Evolutionary conservation across 768 basidiomycete species (phyloP), one percentile per base, ranked within the genome.

Genomic region (Fistulinella prunicolor): DNA sequence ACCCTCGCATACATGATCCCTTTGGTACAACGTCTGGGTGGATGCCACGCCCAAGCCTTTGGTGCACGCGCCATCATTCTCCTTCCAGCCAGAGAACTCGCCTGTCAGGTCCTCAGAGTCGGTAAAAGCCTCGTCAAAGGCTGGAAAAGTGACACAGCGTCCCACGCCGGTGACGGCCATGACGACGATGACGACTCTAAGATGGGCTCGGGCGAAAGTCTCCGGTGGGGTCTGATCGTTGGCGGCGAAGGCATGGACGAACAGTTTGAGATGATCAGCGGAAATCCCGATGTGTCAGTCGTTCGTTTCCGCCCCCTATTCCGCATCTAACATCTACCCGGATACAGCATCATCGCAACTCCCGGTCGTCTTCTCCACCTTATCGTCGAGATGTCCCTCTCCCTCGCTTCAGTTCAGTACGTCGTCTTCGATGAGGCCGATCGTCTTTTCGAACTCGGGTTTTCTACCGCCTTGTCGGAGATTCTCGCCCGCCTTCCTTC

Each of bases 361-460:
- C 96, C 96, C 16, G 96, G 96, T 50, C 93, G 96, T 54, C 75
- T 99, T 28, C 81, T 99, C n/a, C 96, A 99, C 70, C 78, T 99
- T 20, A 78, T 89, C 43, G 89, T 98, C 42, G 96, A 99, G 71
- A 98, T 98, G 95, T 89, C 88, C 53, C 72, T 96, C 41, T 92
- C 95, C 62, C 74, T 99, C 22, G 82, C 86, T 42, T 85, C 88
- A 0, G 75, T 94, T 6, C 84, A 94, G 69, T 92, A 89, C 50
- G 82, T 94, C 51, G 89, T 98, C 20, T 97, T 97, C 59, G 96
- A 99, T 62, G 96, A 99, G 70, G 96, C 96, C 0, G 96, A 99
- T 67, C 86, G 96, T 28, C 81, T 99, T 10, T 99, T 99, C 67
- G 96, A 99, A 64, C 90, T 98, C 84, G 96, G 96, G 23, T 99